Evolutionary conservation across 2,329 filamentous ascomycete species (phyloP).

Genomic region (Nemania sp.): DNA sequence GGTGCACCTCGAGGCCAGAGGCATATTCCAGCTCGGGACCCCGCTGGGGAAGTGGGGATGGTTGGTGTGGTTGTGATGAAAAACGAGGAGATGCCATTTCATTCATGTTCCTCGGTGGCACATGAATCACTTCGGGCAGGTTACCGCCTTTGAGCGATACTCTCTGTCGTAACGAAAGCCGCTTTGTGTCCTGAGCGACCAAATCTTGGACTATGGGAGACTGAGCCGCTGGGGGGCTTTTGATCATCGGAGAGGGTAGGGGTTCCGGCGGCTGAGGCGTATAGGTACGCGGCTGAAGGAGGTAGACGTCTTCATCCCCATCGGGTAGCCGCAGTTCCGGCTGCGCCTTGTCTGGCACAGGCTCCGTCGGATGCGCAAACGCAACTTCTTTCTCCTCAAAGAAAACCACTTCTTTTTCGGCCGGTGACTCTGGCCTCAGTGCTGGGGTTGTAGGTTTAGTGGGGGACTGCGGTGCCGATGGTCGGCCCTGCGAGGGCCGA

Average conservation of each 20-base stretch:
- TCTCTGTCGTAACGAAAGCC: constrained; percentile 56
- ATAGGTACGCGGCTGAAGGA: constrained; percentile 62
- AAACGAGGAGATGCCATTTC: constrained; percentile 42
- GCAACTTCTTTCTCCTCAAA: constrained; percentile 33
- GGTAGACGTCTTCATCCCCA: constrained; percentile 50
- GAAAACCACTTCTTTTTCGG: constrained; percentile 35
- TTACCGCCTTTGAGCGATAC: constrained; percentile 55
- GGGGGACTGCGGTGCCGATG: constrained; percentile 29
- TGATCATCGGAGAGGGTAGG: constrained; percentile 50
- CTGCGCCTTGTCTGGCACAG: constrained; percentile 27
- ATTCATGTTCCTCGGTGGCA: constrained; percentile 48
- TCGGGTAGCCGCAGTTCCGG: constrained; percentile 29
- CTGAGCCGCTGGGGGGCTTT: constrained; percentile 37
- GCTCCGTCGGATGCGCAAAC: constrained; percentile 26
- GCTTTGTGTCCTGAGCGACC: constrained; percentile 34
- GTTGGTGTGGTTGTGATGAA: constrained; percentile 27
- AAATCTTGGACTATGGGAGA: constrained; percentile 8
- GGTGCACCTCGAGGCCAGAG: constrained; percentile 50
- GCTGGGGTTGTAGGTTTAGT: constrained; percentile 30
- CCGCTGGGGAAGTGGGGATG: constrained; percentile 37
- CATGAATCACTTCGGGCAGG: constrained; percentile 57
- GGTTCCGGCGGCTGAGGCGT: constrained; percentile 55
- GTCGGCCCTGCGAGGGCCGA: constrained; percentile 28
- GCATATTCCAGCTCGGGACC: constrained; percentile 53
- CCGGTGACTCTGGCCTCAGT: constrained; percentile 32